Base-by-base conservation (phyloP, 116 monocot species). In the Trichopus zeylanicus region DNA sequence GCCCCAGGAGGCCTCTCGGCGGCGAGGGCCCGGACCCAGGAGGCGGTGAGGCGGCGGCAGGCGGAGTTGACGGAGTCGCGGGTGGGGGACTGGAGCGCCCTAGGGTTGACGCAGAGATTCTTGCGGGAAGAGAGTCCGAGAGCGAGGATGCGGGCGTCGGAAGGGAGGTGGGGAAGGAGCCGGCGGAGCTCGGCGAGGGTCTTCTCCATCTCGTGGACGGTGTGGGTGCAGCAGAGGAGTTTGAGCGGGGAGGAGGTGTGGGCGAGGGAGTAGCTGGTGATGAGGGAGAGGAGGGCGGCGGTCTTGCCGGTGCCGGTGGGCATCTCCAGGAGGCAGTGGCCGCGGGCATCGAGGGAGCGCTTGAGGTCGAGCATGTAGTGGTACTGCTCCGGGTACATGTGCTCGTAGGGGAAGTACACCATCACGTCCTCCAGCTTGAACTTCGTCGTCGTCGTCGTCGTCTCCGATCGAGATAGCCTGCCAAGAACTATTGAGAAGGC, bases 171-270 rank as follows among this genome's bases (percentile, higher is more conserved):
- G 63, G 68, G 26, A 67, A 66, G 42, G 59, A 97, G 76, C 67
- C 76, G 67, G 56, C 91, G 87, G 68, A 97, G 87, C 82, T 97
- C 97, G 72, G 97, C 73, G 22, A 97, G 91, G 77, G 97, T 97
- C 53, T 97, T 97, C 79, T 97, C 97, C 97, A 97, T 97, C 75
- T 97, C 97, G 75, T 97, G 91, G 58, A 97, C 91, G 48, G 91
- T 97, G 70, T 91, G 91, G 48, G 97, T 97, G 78, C 97, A 97
- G 80, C 91, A 97, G 73, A 97, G 52, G 69, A 91, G 81, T 61
- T 87, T 87, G 62, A 76, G 62, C 1, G 78, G 71, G 7, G 53
- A 24, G 24, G 55, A 48, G 20, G 89, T 79, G 18, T 63, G 68
- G 35, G 84, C 38, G 65, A 91, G 66, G 57, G 73, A 59, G 77